Evolutionary conservation across 345 rosid species (phyloP).

Genomic region (Brassica carinata): DNA sequence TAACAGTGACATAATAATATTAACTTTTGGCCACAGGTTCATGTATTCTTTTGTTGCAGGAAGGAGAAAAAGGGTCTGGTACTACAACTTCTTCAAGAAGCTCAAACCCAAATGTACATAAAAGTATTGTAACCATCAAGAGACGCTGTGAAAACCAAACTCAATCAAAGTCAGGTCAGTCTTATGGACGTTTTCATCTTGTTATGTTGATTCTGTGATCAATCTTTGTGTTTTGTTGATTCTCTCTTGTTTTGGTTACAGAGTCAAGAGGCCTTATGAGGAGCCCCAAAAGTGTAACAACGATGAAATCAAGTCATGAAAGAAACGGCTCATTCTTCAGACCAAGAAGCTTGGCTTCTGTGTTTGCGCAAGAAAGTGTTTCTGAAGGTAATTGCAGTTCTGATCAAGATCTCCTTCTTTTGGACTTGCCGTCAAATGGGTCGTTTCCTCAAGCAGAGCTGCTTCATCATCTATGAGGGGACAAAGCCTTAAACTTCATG

Average conservation of each 20-base stretch:
- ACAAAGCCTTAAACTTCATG: constrained; percentile 19
- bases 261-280: constrained; percentile 60
- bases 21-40: constrained; percentile 20
- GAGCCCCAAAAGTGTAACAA: constrained; percentile 64
- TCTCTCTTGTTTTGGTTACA: constrained; percentile 34
- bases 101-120: constrained; percentile 43
- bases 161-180: constrained; percentile 63
- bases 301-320: constrained; percentile 52
- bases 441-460: not conserved
- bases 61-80: constrained; percentile 37
- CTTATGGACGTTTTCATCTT: not conserved
- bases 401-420: constrained; percentile 1
- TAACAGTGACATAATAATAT: constrained; percentile 5
- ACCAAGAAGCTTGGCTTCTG: constrained; percentile 66
- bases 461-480: not conserved
- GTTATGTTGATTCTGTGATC: constrained; percentile 12
- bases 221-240: constrained; percentile 23
- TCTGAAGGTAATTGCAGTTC: constrained; percentile 43
- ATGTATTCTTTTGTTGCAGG: constrained; percentile 52
- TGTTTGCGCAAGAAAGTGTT: constrained; percentile 58
- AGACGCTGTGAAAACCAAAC: constrained; percentile 53
- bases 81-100: constrained; percentile 38
- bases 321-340: constrained; percentile 67
- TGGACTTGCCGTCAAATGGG: not conserved
- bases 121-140: constrained; percentile 44